Evolutionary conservation across 2,329 filamentous ascomycete species (phyloP).

Genomic region (Claviceps sp.): DNA sequence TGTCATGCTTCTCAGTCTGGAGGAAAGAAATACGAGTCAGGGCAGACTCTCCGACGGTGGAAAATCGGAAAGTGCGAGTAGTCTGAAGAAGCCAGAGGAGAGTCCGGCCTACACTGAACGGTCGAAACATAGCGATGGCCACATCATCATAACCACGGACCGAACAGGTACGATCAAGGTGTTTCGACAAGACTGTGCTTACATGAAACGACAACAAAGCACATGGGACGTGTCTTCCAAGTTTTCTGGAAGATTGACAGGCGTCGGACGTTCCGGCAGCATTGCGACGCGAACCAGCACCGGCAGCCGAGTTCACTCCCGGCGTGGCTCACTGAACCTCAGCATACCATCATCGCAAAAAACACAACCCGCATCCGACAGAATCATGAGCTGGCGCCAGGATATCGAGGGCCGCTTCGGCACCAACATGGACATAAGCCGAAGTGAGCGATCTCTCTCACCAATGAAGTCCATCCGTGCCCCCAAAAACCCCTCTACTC

Average conservation of each 20-base stretch:
- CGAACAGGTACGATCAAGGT: conserved; percentile 83
- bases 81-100: conserved; percentile 41
- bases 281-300: conserved; percentile 40
- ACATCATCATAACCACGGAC: conserved; percentile 87
- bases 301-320: conserved; percentile 33
- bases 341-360: conserved; percentile 13
- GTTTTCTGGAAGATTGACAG: conserved; percentile 54
- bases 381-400: conserved; percentile 82
- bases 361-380: conserved; percentile 41
- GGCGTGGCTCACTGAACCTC: conserved; percentile 40
- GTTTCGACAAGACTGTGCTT: conserved; percentile 89
- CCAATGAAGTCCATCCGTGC: conserved; percentile 31
- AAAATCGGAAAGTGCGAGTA: conserved; percentile 20
- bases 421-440: conserved; percentile 25
- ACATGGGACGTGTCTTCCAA: conserved; percentile 66
- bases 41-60: conserved; percentile 23
- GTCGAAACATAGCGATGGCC: conserved; percentile 62
- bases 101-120: conserved; percentile 67
- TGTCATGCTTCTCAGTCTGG: conserved; percentile 63
- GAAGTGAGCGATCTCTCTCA: conserved; percentile 43
- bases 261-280: conserved; percentile 43
- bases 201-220: conserved; percentile 60
- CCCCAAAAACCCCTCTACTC: conserved; percentile 22
- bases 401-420: conserved; percentile 34
- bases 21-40: conserved; percentile 41